These are phyloP conservation scores for Kazachstania sp. DNA, from an alignment of 1,139 yeast genomes.

Conservation along the genomic window DNA sequence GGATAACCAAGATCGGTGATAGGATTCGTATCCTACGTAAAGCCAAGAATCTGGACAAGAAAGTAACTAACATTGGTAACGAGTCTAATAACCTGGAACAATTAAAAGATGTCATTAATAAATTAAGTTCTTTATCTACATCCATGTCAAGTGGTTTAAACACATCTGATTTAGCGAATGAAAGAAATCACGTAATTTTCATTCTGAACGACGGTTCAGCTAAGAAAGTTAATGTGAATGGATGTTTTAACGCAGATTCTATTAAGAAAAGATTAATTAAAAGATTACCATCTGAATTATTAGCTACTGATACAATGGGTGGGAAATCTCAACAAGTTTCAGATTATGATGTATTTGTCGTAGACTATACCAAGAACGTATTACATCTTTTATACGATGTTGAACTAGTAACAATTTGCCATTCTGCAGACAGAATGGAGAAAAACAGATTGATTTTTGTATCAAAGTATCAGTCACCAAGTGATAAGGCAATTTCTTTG, in stretches of 20 bases:
- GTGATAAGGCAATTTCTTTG: constrained; percentile 56
- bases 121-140: constrained; percentile 16
- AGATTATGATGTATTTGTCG: constrained; percentile 43
- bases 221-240: constrained; percentile 63
- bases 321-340: constrained; percentile 34
- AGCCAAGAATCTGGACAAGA: constrained; percentile 22
- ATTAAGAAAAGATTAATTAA: constrained; percentile 65
- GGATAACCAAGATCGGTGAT: constrained; percentile 75
- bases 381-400: constrained; percentile 60
- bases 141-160: not conserved
- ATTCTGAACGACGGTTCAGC: constrained; percentile 72
- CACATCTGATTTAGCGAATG: constrained; percentile 29
- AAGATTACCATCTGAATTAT: constrained; percentile 39
- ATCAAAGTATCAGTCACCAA: constrained; percentile 54
- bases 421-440: constrained; percentile 61
- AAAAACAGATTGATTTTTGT: constrained; percentile 69
- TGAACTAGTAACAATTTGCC: constrained; percentile 75
- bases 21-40: constrained; percentile 47
- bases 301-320: constrained; percentile 28
- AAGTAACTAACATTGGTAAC: not conserved
- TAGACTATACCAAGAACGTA: constrained; percentile 37
- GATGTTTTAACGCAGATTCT: constrained; percentile 74
- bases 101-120: constrained; percentile 29
- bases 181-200: constrained; percentile 49
- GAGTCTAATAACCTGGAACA: constrained; percentile 14